These are phyloP conservation scores for Nakaseomyces bracarensis DNA, from an alignment of 1,139 yeast genomes.

Conservation along the genomic window DNA sequence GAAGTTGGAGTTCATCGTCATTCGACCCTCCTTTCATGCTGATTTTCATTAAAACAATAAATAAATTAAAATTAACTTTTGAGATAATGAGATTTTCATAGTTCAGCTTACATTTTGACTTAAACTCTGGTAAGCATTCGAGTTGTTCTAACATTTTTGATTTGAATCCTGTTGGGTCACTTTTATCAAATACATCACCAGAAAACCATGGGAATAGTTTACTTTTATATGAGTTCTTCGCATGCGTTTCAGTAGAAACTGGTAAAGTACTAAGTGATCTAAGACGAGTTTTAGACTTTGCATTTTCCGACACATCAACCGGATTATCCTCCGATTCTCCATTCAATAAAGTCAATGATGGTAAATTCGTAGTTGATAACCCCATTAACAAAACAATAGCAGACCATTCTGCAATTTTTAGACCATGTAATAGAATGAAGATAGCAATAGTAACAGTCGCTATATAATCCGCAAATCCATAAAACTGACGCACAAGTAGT, in stretches of 20 bases:
- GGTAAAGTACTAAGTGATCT: conserved; percentile 14
- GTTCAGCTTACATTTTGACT: conserved; percentile 36
- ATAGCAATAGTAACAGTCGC: conserved; percentile 27
- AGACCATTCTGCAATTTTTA: conserved; percentile 31
- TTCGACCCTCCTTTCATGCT: conserved; percentile 60
- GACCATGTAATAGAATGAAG: conserved; percentile 28
- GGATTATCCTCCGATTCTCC: conserved; percentile 9
- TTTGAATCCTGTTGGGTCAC: conserved; percentile 36
- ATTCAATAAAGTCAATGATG: conserved; percentile 19
- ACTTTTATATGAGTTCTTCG: conserved; percentile 42
- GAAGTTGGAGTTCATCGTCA: conserved; percentile 53
- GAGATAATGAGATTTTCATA: conserved; percentile 47
- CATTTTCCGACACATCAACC: conserved; percentile 6
- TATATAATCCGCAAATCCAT: conserved; percentile 25
- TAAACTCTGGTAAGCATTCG: conserved; percentile 42
- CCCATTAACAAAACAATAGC: conserved; percentile 30
- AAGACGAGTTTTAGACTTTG: conserved; percentile 8
- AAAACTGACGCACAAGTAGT: conserved; percentile 15
- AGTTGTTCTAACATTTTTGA: conserved; percentile 38
- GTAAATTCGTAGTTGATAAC: conserved; percentile 26
- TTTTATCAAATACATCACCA: not conserved
- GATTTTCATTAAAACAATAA: conserved; percentile 47
- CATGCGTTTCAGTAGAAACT: conserved; percentile 3
- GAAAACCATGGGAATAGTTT: not conserved
- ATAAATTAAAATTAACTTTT: conserved; percentile 53